These are phyloP conservation scores for Isatis tinctoria DNA, from an alignment of 345 rosid species.

Conservation along the genomic window DNA sequence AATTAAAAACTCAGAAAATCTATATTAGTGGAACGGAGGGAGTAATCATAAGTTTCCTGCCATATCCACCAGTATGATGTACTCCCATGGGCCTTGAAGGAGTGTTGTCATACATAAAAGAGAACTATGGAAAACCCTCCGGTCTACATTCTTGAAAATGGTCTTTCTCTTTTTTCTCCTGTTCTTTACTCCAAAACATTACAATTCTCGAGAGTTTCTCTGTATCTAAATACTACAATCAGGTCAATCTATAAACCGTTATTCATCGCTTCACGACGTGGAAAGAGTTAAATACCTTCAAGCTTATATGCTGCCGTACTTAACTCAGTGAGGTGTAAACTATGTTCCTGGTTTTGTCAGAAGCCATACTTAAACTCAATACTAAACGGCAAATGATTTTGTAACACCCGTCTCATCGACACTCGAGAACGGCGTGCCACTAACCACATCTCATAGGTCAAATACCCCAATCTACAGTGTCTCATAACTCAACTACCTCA, in stretches of 20 bases:
- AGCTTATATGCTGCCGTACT: conserved; percentile 38
- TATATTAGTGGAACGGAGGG: too few species aligned
- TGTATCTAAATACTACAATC: not conserved
- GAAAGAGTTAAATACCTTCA: conserved; percentile 30
- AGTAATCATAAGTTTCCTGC: too few species aligned
- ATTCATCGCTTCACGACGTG: conserved; percentile 36
- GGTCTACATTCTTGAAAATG: conserved; percentile 41
- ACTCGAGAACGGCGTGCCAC: too few species aligned
- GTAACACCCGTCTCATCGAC: too few species aligned
- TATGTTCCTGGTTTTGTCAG: not conserved
- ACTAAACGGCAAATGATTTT: not conserved
- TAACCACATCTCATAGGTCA: too few species aligned
- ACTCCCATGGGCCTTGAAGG: conserved; percentile 28
- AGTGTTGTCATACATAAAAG: conserved; percentile 32
- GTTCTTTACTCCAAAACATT: not conserved
- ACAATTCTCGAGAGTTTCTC: too few species aligned
- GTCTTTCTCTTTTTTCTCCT: conserved; percentile 16
- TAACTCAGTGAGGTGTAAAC: conserved; percentile 34
- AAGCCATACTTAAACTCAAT: too few species aligned
- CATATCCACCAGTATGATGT: conserved; percentile 28
- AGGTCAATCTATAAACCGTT: conserved; percentile 26
- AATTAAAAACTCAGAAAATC: too few species aligned
- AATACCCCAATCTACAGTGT: too few species aligned
- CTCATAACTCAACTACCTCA: too few species aligned
- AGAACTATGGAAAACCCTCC: conserved; percentile 37